Evolutionary conservation across 805 yeast species (phyloP).

Genomic region (Kuraishia floccosa): DNA sequence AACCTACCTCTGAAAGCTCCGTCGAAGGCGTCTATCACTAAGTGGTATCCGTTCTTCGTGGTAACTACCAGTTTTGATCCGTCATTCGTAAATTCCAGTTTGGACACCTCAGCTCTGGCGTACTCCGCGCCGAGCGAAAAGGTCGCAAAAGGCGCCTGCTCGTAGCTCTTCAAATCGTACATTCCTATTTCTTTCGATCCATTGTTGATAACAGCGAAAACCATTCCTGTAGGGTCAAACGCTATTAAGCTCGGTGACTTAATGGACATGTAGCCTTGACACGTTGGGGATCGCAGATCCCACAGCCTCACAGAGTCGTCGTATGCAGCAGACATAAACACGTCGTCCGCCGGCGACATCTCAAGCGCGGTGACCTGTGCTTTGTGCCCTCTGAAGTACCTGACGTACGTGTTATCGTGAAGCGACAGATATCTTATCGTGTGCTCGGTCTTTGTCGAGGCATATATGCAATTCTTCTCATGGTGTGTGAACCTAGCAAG

Average conservation of each 20-base stretch:
- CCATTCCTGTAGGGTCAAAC: conserved; percentile 76
- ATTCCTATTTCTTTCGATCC: conserved; percentile 34
- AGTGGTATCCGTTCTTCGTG: conserved; percentile 14
- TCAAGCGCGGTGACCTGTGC: conserved; percentile 64
- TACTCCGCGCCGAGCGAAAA: conserved; percentile 21
- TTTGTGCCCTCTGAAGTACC: conserved; percentile 85
- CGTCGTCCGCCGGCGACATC: conserved; percentile 58
- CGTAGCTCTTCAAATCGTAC: conserved; percentile 50
- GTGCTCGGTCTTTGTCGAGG: conserved; percentile 73
- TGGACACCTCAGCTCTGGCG: conserved; percentile 6
- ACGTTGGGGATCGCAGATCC: conserved; percentile 66
- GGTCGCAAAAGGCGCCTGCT: conserved; percentile 42
- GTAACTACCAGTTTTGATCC: conserved; percentile 27
- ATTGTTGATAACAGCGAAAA: conserved; percentile 58
- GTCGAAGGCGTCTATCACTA: conserved; percentile 58
- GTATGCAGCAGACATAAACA: conserved; percentile 52
- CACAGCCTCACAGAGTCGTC: conserved; percentile 80
- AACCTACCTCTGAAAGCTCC: conserved; percentile 39
- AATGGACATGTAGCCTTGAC: conserved; percentile 50
- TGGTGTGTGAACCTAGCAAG: conserved; percentile 75
- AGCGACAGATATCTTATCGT: conserved; percentile 67
- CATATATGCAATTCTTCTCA: conserved; percentile 62
- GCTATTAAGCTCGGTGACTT: conserved; percentile 49
- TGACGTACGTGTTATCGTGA: conserved; percentile 64
- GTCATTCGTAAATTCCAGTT: conserved; percentile 31